phyloP scores from a whole-genome alignment of 345 rosid genomes.

The Eucalyptus rudis region DNA sequence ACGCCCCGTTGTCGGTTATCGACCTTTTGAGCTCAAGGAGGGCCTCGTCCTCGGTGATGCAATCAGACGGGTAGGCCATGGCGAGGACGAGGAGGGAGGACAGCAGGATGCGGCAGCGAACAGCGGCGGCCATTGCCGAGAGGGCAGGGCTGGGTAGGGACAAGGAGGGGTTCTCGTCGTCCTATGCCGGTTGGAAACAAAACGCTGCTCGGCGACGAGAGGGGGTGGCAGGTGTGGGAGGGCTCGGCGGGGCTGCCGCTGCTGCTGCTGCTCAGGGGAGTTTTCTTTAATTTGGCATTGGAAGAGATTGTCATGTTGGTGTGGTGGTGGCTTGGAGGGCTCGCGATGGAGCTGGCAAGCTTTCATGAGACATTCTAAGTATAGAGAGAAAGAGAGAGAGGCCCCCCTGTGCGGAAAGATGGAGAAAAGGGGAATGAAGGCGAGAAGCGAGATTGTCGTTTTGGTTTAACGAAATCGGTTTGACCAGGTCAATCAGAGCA shows the following conservation, averaged over 20 bases:
- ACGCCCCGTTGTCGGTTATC: constrained; percentile 5
- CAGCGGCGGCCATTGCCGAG: constrained; percentile 47
- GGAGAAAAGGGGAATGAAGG: background rate
- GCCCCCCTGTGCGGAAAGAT: background rate
- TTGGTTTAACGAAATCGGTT: background rate
- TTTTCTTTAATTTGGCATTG: constrained; percentile 5
- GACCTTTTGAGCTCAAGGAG: constrained; percentile 35
- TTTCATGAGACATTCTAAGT: constrained; percentile 11
- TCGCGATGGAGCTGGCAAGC: constrained; percentile 13
- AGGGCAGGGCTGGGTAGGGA: background rate
- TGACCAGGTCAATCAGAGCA: constrained; percentile 1
- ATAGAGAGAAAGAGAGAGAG: constrained; percentile 4
- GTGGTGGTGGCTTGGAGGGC: background rate
- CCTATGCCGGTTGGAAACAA: constrained; percentile 2
- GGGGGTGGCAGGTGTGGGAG: background rate
- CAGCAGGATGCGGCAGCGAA: background rate
- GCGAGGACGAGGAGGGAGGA: background rate
- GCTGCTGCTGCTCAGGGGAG: background rate
- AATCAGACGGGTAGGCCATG: background rate
- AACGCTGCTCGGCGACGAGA: constrained; percentile 24
- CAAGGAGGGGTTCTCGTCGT: background rate
- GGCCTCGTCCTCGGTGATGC: constrained; percentile 16
- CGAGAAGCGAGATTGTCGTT: background rate
- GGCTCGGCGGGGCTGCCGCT: constrained; percentile 1
- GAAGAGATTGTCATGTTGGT: constrained; percentile 5